A percentile compares a stretch with the other conserved stretches of the same genome.
Evolutionary conservation across 148 eudicot species (phyloP).

Genomic region (Fagopyrum tataricum): DNA sequence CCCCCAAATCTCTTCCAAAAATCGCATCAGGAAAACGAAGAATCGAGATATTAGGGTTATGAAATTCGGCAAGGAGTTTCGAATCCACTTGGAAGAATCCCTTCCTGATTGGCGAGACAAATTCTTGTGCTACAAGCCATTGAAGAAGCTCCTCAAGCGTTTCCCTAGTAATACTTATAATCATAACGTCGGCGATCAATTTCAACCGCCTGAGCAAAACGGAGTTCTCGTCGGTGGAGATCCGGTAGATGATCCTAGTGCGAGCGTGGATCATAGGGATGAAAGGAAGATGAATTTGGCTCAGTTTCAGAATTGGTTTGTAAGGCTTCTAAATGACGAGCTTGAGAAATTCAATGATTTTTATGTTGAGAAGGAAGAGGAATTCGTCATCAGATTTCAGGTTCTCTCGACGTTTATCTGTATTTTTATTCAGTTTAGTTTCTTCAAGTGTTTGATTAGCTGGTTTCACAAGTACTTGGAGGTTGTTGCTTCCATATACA

Average conservation of each 20-base stretch:
- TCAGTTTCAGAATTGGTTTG: conserved; percentile 72
- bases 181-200: neutral
- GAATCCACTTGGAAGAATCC: conserved; percentile 65
- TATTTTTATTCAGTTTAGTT: neutral
- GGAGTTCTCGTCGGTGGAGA: conserved; percentile 6
- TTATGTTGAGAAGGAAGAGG: conserved; percentile 91
- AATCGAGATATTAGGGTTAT: conserved; percentile 22
- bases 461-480: neutral
- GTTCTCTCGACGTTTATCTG: conserved; percentile 18
- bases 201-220: neutral
- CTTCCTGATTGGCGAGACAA: conserved; percentile 92
- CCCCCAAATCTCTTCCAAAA: neutral
- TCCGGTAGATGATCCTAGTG: neutral
- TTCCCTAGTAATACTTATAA: conserved; percentile 20
- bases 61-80: conserved; percentile 88
- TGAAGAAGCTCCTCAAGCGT: conserved; percentile 76
- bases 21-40: neutral
- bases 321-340: conserved; percentile 65
- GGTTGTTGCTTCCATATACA: neutral
- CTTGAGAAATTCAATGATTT: conserved; percentile 94
- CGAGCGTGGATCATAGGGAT: conserved; percentile 6
- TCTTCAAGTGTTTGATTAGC: neutral
- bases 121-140: conserved; percentile 68
- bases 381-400: conserved; percentile 80
- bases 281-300: conserved; percentile 20